Conservation (phyloP, 768 basidiomycete species). For the Tulasnella sp. region DNA sequence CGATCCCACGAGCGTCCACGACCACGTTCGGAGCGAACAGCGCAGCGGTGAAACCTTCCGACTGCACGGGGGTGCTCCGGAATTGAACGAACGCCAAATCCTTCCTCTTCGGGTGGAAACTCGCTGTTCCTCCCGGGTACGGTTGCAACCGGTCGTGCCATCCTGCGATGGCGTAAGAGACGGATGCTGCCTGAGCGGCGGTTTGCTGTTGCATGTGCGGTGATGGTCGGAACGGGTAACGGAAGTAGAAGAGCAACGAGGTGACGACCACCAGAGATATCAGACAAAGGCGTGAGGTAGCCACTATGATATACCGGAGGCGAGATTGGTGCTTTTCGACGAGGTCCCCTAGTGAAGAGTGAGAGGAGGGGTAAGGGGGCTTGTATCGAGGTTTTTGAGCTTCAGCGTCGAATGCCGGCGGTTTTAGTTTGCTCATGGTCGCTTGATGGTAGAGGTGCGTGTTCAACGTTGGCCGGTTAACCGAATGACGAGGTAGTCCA, state of each 20-base stretch:
- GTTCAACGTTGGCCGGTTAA: neutral
- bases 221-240: neutral
- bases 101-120: slow-evolving; percentile 18
- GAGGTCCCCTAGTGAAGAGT: neutral
- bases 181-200: neutral
- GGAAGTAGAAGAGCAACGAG: slow-evolving; percentile 12
- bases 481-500: neutral
- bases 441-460: neutral
- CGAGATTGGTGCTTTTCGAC: slow-evolving; percentile 1
- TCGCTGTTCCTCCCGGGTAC: neutral
- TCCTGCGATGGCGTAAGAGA: neutral
- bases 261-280: neutral
- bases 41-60: slow-evolving; percentile 18
- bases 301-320: neutral
- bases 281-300: slow-evolving; percentile 2
- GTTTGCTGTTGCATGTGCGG: slow-evolving; percentile 1
- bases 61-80: neutral
- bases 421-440: neutral
- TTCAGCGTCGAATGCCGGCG: neutral
- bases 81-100: slow-evolving; percentile 10
- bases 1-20: slow-evolving; percentile 22
- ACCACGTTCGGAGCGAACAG: slow-evolving; percentile 26
- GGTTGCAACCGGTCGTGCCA: neutral
- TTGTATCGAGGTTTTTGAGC: neutral
- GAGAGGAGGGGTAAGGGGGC: neutral